A percentile compares a stretch with the other conserved stretches of the same genome.
Conservation (phyloP, 202 grass and related monocot species). For the Zoysia matrella region DNA sequence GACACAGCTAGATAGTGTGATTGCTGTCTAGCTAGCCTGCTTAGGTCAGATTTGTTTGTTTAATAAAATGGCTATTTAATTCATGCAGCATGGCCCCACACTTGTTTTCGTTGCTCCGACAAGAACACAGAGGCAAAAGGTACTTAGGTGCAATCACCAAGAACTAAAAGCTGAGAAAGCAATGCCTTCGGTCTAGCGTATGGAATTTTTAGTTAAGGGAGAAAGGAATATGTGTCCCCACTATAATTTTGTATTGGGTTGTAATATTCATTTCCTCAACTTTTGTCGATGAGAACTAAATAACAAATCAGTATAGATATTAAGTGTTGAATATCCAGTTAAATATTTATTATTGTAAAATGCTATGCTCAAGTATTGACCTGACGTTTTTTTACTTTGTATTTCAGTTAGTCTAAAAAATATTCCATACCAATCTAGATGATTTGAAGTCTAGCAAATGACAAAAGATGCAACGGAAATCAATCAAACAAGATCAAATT, state of each 20-base stretch:
- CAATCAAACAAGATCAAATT: not conserved
- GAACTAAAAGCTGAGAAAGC: conserved; percentile 34
- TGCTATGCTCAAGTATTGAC: not conserved
- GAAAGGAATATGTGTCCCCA: conserved; percentile 29
- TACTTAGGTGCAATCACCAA: conserved; percentile 35
- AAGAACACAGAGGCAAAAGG: not conserved
- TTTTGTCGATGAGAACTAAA: not conserved
- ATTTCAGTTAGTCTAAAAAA: not conserved
- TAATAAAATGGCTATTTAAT: not conserved
- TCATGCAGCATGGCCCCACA: not conserved
- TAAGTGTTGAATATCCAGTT: not conserved
- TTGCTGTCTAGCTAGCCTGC: not conserved
- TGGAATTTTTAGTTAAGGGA: not conserved
- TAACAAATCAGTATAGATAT: too few species aligned
- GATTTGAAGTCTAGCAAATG: not conserved
- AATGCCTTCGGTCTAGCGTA: conserved; percentile 32
- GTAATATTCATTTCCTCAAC: not conserved
- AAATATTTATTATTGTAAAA: not conserved
- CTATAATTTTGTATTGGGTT: not conserved
- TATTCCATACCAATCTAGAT: not conserved
- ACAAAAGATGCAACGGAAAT: not conserved
- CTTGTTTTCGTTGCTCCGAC: conserved; percentile 18
- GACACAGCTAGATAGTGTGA: conserved; percentile 17
- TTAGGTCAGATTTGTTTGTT: conserved; percentile 9
- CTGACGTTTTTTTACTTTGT: too few species aligned